Evolutionary conservation across 2,329 filamentous ascomycete genomes (phyloP).

Genomic region (Microdochium bolleyi): DNA sequence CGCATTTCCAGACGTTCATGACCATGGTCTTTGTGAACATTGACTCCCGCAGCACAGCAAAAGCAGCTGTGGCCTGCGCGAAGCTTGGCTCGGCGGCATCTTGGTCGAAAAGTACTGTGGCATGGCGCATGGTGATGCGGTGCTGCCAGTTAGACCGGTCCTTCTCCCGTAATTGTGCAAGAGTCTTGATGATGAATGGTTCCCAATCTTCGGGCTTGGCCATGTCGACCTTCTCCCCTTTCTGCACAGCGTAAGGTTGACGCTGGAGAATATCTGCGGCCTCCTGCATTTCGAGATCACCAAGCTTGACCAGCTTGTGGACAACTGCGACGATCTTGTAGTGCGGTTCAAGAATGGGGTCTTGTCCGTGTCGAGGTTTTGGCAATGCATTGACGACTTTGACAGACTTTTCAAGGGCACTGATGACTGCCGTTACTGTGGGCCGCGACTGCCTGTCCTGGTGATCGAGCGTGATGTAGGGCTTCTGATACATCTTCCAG

Average conservation of each 20-base stretch:
- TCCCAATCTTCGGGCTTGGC: conserved; percentile 58
- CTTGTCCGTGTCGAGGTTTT: conserved; percentile 49
- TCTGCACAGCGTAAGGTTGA: conserved; percentile 45
- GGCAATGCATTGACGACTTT: conserved; percentile 41
- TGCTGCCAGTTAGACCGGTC: conserved; percentile 97
- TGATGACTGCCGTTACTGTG: conserved; percentile 32
- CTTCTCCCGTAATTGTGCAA: conserved; percentile 51
- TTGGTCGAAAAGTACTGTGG: conserved; percentile 46
- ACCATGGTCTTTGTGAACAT: conserved; percentile 93
- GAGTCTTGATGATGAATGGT: conserved; percentile 41
- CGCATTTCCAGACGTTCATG: conserved; percentile 91
- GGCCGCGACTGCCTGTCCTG: conserved; percentile 31
- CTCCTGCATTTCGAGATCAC: conserved; percentile 37
- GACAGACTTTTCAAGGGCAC: conserved; percentile 41
- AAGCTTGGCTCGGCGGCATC: conserved; percentile 19
- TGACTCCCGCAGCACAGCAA: conserved; percentile 62
- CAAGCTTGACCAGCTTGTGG: conserved; percentile 66
- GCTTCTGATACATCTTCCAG: conserved; percentile 55
- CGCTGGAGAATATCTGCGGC: conserved; percentile 45
- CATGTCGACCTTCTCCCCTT: conserved; percentile 35
- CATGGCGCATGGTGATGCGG: conserved; percentile 73
- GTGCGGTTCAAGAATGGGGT: conserved; percentile 83
- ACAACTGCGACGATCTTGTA: conserved; percentile 81
- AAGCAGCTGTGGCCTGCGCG: conserved; percentile 69
- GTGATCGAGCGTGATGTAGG: conserved; percentile 31